Conservation (phyloP, 2,329 filamentous ascomycete genomes). For the Leptographium lundbergii region DNA sequence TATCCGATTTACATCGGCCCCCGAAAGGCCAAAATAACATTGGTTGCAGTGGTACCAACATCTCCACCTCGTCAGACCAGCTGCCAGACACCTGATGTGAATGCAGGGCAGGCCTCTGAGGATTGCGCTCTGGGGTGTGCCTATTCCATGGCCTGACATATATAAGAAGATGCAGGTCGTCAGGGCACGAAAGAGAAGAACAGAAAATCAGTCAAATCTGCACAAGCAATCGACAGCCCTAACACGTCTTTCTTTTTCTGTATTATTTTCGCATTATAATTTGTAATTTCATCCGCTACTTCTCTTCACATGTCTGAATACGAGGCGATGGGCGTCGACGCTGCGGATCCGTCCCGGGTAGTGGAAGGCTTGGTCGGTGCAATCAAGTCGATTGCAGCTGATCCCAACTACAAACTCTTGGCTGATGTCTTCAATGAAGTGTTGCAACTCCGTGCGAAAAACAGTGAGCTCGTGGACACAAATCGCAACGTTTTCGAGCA, state of each 20-base stretch:
- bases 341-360: slow-evolving; percentile 8
- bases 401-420: slow-evolving; percentile 22
- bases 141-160: background rate
- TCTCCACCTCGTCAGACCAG: too few relatives aligned
- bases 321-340: background rate
- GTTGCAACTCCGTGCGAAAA: slow-evolving; percentile 19
- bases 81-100: too few relatives aligned
- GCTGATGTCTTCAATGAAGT: slow-evolving; percentile 21
- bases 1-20: too few relatives aligned
- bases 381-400: slow-evolving; percentile 20
- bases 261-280: too few relatives aligned
- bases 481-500: slow-evolving; percentile 21
- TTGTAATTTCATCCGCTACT: background rate
- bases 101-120: too few relatives aligned
- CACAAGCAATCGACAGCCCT: background rate
- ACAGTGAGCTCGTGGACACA: slow-evolving; percentile 17
- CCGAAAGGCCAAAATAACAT: too few relatives aligned
- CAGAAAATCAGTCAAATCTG: background rate
- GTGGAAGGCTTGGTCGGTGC: slow-evolving; percentile 21
- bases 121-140: too few relatives aligned
- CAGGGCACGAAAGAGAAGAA: background rate
- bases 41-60: too few relatives aligned
- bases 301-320: background rate
- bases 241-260: background rate
- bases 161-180: background rate